Base-by-base conservation (phyloP, 192 early-diverging fungal species). In the Phycomyces blakesleeanus region DNA sequence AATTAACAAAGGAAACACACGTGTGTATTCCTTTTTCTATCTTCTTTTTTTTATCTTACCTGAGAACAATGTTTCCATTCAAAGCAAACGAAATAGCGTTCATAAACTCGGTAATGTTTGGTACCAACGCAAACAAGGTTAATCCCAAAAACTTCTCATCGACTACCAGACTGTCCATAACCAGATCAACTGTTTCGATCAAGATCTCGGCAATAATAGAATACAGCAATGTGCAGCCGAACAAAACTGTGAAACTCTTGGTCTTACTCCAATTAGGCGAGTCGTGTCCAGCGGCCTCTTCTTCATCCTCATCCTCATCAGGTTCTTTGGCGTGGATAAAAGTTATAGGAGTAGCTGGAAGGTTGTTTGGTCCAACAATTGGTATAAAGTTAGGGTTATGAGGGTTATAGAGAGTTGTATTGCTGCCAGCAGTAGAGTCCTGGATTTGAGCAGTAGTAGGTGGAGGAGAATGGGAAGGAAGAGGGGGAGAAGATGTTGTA, bases 61-160 rank as follows among this genome's bases (percentile, higher is more conserved):
- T 78, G 34, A 90, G 78, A 0, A 84, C 86, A 75, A 91, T 90
- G 72, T 95, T 96, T 61, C 91, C 91, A 69, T 90, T 81, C 53
- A 91, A 76, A 18, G 97, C 94, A 83, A 98, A 98, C 5, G 93
- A 90, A 68, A 97, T 94, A 41, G 94, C 95, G 70, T 89, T 89
- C 74, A 84, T 86, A 78, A 98, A 95, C 77, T 98, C 97, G 9
- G 97, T 95, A 44, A 96, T 87, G 56, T 89, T 93, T n/a, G 97
- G 97, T 5, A 94, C 94, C 61, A 97, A 64, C 10, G 94, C 92
- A 80, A 98, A 96, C 58, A 98, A 70, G 2, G 97, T 98, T 65
- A 96, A 73, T 0, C 96, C 96, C 27, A 98, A 67, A 54, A 93
- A 87, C 71, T 98, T 98, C 61, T 94, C 91, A 68, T 85, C 85